A percentile compares a stretch with the other conserved stretches of the same genome.
Evolutionary conservation across 129 eudicot genomes (phyloP).

Genomic region (Flaveria robusta): DNA sequence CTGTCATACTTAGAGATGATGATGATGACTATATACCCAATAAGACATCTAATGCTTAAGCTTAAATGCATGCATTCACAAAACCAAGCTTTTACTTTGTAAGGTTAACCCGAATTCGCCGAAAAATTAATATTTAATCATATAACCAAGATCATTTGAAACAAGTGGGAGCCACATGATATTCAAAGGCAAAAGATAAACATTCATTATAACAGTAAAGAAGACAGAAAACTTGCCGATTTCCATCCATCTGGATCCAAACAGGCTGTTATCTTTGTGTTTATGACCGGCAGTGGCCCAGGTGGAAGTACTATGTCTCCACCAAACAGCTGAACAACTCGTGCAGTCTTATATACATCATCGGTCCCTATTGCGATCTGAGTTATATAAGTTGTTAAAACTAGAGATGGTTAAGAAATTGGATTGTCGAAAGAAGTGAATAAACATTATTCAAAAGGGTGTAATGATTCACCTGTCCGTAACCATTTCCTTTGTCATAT

Average conservation of each 20-base stretch:
- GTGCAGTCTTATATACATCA: slow-evolving; percentile 88
- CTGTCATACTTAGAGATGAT: neutral
- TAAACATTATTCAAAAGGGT: neutral
- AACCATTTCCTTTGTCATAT: slow-evolving; percentile 88
- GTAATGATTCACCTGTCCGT: slow-evolving; percentile 63
- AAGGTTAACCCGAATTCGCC: neutral
- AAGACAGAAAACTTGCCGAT: slow-evolving; percentile 48
- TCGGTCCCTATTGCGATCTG: slow-evolving; percentile 94
- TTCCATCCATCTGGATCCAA: slow-evolving; percentile 99
- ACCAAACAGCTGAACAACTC: slow-evolving; percentile 64
- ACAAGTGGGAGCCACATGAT: neutral
- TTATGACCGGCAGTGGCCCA: slow-evolving; percentile 84
- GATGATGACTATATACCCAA: slow-evolving; percentile 1
- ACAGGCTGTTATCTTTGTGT: slow-evolving; percentile 87
- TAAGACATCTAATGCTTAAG: neutral
- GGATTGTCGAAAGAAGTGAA: neutral
- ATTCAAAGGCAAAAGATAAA: slow-evolving; percentile 16
- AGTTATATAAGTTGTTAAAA: slow-evolving; percentile 12
- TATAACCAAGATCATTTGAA: neutral
- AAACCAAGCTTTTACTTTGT: neutral
- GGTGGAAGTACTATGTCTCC: slow-evolving; percentile 75
- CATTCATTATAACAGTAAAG: neutral
- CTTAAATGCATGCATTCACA: neutral
- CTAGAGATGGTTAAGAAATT: neutral
- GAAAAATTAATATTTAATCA: neutral